These are phyloP conservation scores for Lizonia empirigonia DNA, from an alignment of 2,329 filamentous ascomycete species.

Conservation along the genomic window DNA sequence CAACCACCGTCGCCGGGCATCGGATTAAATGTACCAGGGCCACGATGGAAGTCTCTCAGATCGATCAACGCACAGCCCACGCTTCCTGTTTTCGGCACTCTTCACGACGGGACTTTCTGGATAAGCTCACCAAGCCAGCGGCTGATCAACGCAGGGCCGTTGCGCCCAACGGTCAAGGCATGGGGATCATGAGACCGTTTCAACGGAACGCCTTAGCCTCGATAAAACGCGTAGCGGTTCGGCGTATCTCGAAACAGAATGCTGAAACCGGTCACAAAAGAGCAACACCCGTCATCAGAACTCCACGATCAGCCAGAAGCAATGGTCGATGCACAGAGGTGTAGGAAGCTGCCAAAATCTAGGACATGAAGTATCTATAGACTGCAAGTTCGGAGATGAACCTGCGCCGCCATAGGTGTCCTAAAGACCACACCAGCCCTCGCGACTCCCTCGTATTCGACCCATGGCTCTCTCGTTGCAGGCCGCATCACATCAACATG, in stretches of 20 bases:
- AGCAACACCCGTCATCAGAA: conserved; percentile 3
- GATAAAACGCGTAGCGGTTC: conserved; percentile 23
- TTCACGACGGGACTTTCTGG: neutral
- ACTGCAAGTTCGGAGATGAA: neutral
- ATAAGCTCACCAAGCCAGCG: conserved; percentile 22
- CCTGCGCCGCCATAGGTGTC: neutral
- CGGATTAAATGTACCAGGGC: neutral
- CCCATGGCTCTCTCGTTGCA: neutral
- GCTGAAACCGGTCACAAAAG: conserved; percentile 22
- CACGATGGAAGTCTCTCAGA: neutral
- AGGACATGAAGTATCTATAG: neutral
- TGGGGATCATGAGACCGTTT: conserved; percentile 8
- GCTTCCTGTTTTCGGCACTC: neutral
- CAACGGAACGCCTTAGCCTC: conserved; percentile 12
- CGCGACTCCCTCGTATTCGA: neutral
- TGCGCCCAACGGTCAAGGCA: conserved; percentile 6
- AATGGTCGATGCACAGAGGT: neutral
- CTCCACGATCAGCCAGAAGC: neutral
- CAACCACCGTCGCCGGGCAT: neutral
- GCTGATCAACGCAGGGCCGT: conserved; percentile 12
- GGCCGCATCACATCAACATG: conserved; percentile 4
- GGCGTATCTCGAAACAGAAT: conserved; percentile 10
- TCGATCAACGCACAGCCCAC: neutral
- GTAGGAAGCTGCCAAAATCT: neutral
- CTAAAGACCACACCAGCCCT: neutral